Percentiles rank a stretch among this genome's conserved stretches.
phyloP scores from a whole-genome alignment of 1,139 yeast genomes.

The Yamadazyma atmosphaerica region DNA sequence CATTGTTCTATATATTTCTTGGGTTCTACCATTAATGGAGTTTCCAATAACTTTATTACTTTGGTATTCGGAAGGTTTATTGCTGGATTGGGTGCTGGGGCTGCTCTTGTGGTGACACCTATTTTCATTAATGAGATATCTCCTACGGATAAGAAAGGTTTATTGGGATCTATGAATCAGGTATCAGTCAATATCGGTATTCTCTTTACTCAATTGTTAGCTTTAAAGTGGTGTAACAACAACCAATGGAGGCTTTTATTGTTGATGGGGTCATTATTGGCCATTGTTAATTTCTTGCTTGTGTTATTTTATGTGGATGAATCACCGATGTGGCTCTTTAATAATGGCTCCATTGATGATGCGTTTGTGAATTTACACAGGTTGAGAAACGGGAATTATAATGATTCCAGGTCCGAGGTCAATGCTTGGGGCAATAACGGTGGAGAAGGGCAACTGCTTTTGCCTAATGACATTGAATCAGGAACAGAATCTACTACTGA shows the following conservation, averaged over 20 bases:
- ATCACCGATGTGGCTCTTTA: slow-evolving; percentile 79
- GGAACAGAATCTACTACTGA: slow-evolving; percentile 4
- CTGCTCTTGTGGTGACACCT: slow-evolving; percentile 82
- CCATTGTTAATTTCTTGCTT: slow-evolving; percentile 46
- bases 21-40: slow-evolving; percentile 69
- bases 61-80: slow-evolving; percentile 71
- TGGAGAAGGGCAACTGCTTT: slow-evolving; percentile 12
- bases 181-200: slow-evolving; percentile 84
- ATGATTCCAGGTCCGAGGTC: slow-evolving; percentile 37
- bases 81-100: slow-evolving; percentile 86
- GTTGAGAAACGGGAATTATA: slow-evolving; percentile 44
- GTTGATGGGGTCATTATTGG: slow-evolving; percentile 56
- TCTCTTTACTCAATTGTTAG: slow-evolving; percentile 70
- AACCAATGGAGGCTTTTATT: slow-evolving; percentile 73
- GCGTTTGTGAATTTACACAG: slow-evolving; percentile 39
- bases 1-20: slow-evolving; percentile 56
- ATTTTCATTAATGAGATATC: slow-evolving; percentile 77
- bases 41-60: slow-evolving; percentile 41
- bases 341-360: slow-evolving; percentile 30
- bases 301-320: slow-evolving; percentile 56
- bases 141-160: slow-evolving; percentile 67
- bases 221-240: slow-evolving; percentile 65
- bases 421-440: slow-evolving; percentile 33
- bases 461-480: slow-evolving; percentile 11
- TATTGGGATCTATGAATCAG: slow-evolving; percentile 86